A percentile compares a stretch with the other conserved stretches of the same genome.
These are phyloP conservation scores for Cardamine chenopodiifolia DNA, from an alignment of 345 rosid species.

Conservation along the genomic window DNA sequence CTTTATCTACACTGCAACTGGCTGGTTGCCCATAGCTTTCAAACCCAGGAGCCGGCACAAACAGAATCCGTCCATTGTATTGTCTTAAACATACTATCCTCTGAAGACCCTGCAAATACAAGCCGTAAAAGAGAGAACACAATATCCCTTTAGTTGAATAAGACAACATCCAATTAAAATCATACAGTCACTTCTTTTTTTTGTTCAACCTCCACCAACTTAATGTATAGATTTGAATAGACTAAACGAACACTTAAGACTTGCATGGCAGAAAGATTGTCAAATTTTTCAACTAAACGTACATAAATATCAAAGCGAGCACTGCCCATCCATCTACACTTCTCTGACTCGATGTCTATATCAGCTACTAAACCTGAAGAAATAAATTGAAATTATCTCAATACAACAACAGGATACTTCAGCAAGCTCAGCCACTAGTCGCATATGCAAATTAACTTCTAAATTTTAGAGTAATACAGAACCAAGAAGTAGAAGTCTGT, in stretches of 20 bases:
- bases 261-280: not conserved
- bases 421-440: constrained; percentile 14
- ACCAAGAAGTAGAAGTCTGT: constrained; percentile 1
- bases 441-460: not conserved
- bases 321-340: constrained; percentile 96
- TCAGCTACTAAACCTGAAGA: constrained; percentile 91
- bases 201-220: not conserved
- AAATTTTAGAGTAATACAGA: constrained; percentile 11
- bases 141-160: not conserved
- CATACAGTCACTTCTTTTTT: not conserved
- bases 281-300: constrained; percentile 40
- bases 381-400: constrained; percentile 20
- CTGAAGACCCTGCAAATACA: constrained; percentile 64
- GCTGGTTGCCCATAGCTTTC: constrained; percentile 72
- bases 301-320: constrained; percentile 84
- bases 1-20: constrained; percentile 45
- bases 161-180: not conserved
- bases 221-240: not conserved
- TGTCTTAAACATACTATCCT: constrained; percentile 67
- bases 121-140: not conserved
- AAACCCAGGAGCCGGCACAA: constrained; percentile 94
- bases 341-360: constrained; percentile 93
- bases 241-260: constrained; percentile 17
- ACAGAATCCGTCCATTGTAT: constrained; percentile 70
- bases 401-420: not conserved